phyloP scores from a whole-genome alignment of 2,329 filamentous ascomycete genomes.

The Penicillium italicum region DNA sequence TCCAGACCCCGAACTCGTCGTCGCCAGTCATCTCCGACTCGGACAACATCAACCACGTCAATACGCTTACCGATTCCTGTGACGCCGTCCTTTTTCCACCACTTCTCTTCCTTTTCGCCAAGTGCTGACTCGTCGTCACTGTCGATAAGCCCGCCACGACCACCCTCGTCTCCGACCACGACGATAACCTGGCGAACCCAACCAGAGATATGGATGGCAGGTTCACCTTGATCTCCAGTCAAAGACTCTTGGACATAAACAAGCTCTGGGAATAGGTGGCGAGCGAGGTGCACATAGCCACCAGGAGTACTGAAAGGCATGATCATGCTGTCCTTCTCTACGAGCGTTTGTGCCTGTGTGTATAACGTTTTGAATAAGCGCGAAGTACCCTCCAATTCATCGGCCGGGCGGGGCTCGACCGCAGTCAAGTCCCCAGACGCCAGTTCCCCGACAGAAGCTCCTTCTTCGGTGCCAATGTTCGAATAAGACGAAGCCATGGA shows the following conservation, averaged over 20 bases:
- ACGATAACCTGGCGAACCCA: conserved; percentile 61
- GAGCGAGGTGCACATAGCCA: conserved; percentile 80
- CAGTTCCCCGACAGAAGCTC: conserved; percentile 34
- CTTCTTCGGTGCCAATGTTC: conserved; percentile 74
- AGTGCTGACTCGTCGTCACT: conserved; percentile 60
- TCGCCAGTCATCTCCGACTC: conserved; percentile 82
- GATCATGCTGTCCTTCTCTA: conserved; percentile 81
- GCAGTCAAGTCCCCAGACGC: conserved; percentile 54
- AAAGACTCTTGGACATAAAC: conserved; percentile 87
- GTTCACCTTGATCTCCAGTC: conserved; percentile 68
- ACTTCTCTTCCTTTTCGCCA: conserved; percentile 39
- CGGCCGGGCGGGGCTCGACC: conserved; percentile 47
- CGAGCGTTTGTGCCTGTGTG: conserved; percentile 71
- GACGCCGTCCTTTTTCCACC: conserved; percentile 69
- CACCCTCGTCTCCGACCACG: conserved; percentile 55
- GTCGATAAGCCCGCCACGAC: conserved; percentile 73
- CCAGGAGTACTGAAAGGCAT: conserved; percentile 81
- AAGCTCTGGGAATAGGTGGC: conserved; percentile 77
- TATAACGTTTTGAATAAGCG: conserved; percentile 75
- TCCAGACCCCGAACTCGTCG: conserved; percentile 68
- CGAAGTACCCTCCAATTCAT: conserved; percentile 48
- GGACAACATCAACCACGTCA: conserved; percentile 77
- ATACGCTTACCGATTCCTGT: conserved; percentile 85
- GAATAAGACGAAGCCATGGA: conserved; percentile 79
- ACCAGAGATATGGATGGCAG: conserved; percentile 63